Base-by-base conservation (phyloP, 2,329 filamentous ascomycete genomes). In the Diplodia seriata region DNA sequence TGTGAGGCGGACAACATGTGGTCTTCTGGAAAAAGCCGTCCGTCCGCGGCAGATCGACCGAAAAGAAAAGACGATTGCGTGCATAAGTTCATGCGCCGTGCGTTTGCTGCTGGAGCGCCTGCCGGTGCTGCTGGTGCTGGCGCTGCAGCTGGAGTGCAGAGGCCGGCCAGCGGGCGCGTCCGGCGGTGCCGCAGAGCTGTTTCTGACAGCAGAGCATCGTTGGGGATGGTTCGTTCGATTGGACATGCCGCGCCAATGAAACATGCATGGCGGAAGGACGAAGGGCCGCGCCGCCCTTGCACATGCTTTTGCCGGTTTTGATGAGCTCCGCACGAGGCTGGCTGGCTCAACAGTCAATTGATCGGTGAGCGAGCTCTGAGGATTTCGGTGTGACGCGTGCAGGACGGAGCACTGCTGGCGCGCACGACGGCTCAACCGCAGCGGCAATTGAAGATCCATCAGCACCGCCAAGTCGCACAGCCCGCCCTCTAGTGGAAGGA, bases 281-380 rank as follows among this genome's bases (percentile, higher is more conserved):
- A 43, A 47, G 38, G 56, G 2, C 56, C 38, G 38, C 56, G 56
- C 26, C 56, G 56, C 61, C 61, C 61, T 64, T 64, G 61, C 49
- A 54, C 61, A 64, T 64, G 61, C 61, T 64, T 64, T 64, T 64
- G 29, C 18, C 26, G 18, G n/a, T 49, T 61, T 62, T 62, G 57
- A 49, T 62, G 57, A 36, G 57, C 3, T 9, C 31, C 40, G 40
- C 15, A n/a, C 40, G 57, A 62, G 57, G 40, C 57, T 62, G 57
- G 57, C 57, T 33, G 40, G 57, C 57, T 62, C 57, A 62, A 62
- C 57, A 62, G 33, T 29, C 18, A 7, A 29, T n/a, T 59, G 36
- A 43, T 59, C 33, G 33, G 55, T 43, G 55, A 43, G 57, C 26
- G 40, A 49, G 57, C 20, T n/a, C 40, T 43, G 40, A 49, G 57